These are phyloP conservation scores for Verbena officinalis DNA, from an alignment of 257 asterid species.

Conservation along the genomic window DNA sequence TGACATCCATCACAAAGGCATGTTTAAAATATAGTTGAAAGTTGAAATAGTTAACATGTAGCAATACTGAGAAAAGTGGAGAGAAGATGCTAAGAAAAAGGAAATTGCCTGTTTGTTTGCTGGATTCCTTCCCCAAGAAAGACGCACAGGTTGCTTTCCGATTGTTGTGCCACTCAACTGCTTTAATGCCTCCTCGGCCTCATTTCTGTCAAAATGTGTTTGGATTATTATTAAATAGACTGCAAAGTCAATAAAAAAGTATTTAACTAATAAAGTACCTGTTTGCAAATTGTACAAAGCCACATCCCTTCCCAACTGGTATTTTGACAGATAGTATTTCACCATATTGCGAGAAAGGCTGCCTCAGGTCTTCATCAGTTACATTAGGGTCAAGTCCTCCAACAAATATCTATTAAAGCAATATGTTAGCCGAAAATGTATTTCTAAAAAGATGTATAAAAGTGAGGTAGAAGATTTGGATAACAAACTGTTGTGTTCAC, in stretches of 20 bases:
- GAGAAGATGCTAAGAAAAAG: background rate
- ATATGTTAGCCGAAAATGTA: slow-evolving; percentile 36
- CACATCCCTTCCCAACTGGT: slow-evolving; percentile 92
- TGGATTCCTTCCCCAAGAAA: slow-evolving; percentile 88
- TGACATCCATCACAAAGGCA: too few species aligned
- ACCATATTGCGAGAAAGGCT: slow-evolving; percentile 76
- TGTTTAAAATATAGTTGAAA: background rate
- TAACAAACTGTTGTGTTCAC: slow-evolving; percentile 90
- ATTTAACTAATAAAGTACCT: slow-evolving; percentile 45
- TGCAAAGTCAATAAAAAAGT: background rate
- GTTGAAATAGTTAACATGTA: too few species aligned
- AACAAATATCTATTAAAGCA: slow-evolving; percentile 72
- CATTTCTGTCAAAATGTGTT: slow-evolving; percentile 43
- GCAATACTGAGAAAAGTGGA: too few species aligned
- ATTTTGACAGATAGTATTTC: slow-evolving; percentile 84
- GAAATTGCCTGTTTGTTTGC: slow-evolving; percentile 70
- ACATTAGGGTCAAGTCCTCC: slow-evolving; percentile 93
- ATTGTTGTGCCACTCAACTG: slow-evolving; percentile 69
- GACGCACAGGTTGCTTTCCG: slow-evolving; percentile 80
- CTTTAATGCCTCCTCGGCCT: slow-evolving; percentile 83
- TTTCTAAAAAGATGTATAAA: slow-evolving; percentile 1
- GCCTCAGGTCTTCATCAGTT: slow-evolving; percentile 84
- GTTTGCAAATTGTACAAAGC: slow-evolving; percentile 87
- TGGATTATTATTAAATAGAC: background rate
- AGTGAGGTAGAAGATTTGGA: slow-evolving; percentile 32